These are phyloP conservation scores for Suillus decipiens DNA, from an alignment of 768 basidiomycete species.

Conservation along the genomic window DNA sequence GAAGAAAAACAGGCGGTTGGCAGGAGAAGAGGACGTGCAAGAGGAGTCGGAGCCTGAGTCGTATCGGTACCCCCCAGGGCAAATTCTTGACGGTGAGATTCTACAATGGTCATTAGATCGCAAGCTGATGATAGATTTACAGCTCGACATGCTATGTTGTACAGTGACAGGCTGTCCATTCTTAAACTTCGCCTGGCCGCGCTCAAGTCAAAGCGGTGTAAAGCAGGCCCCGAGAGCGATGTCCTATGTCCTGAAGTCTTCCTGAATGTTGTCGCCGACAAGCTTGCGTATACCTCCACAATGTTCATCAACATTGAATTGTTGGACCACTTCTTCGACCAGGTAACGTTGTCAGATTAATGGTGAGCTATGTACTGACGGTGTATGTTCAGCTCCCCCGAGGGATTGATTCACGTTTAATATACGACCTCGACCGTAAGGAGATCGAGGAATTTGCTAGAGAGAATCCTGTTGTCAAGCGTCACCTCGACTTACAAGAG, in stretches of 20 bases:
- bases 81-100: conserved; percentile 84
- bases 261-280: conserved; percentile 95
- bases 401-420: conserved; percentile 91
- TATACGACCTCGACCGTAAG: conserved; percentile 89
- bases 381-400: conserved; percentile 80
- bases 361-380: conserved; percentile 2
- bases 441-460: conserved; percentile 92
- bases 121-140: conserved; percentile 16
- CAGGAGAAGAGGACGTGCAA: conserved; percentile 38
- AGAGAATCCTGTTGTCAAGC: conserved; percentile 88
- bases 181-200: conserved; percentile 86
- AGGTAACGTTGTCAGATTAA: conserved; percentile 51
- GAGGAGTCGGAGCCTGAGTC: conserved; percentile 61
- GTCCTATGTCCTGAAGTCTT: conserved; percentile 96
- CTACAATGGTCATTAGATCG: conserved; percentile 14
- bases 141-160: conserved; percentile 94
- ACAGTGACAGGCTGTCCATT: conserved; percentile 76
- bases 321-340: conserved; percentile 98
- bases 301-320: conserved; percentile 99
- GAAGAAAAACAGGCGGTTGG: conserved; percentile 53
- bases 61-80: conserved; percentile 89
- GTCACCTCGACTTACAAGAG: conserved; percentile 92
- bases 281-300: conserved; percentile 91
- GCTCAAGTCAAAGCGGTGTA: conserved; percentile 87
- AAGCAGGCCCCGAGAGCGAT: conserved; percentile 83